phyloP scores from a whole-genome alignment of 352 stramenopile genomes.

The Pythium angustatum region DNA sequence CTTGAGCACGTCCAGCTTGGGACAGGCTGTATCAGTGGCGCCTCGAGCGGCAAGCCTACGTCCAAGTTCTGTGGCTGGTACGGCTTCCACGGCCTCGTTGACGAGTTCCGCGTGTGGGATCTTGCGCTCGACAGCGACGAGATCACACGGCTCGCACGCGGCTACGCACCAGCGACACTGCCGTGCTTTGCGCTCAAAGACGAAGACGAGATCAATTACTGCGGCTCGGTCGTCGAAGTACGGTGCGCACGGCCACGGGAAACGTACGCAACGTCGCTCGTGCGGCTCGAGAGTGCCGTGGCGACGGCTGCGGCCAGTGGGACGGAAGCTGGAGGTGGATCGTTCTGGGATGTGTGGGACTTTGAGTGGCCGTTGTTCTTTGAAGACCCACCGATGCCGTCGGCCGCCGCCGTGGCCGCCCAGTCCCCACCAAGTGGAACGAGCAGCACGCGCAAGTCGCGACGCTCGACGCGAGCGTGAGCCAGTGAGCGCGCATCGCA shows the following conservation, averaged over 20 bases:
- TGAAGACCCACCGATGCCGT: slow-evolving; percentile 8
- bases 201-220: slow-evolving; percentile 18
- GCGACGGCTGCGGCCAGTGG: neutral
- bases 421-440: too few relatives aligned
- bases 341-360: slow-evolving; percentile 20
- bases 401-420: too few relatives aligned
- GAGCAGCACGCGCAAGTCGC: too few relatives aligned
- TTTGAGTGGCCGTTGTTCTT: slow-evolving; percentile 23
- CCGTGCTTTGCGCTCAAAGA: slow-evolving; percentile 23
- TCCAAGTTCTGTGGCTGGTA: slow-evolving; percentile 64
- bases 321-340: neutral
- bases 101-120: slow-evolving; percentile 54
- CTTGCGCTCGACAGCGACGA: slow-evolving; percentile 3
- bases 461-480: too few relatives aligned
- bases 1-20: slow-evolving; percentile 54
- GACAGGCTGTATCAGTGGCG: slow-evolving; percentile 54
- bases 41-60: slow-evolving; percentile 40
- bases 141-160: slow-evolving; percentile 1
- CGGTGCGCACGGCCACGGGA: slow-evolving; percentile 19
- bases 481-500: too few relatives aligned
- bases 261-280: slow-evolving; percentile 13
- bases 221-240: slow-evolving; percentile 17
- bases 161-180: neutral
- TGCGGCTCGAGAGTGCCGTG: slow-evolving; percentile 5
- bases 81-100: slow-evolving; percentile 61